These are phyloP conservation scores for Xylaria sp. DNA, from an alignment of 2,329 filamentous ascomycete genomes.

Conservation along the genomic window DNA sequence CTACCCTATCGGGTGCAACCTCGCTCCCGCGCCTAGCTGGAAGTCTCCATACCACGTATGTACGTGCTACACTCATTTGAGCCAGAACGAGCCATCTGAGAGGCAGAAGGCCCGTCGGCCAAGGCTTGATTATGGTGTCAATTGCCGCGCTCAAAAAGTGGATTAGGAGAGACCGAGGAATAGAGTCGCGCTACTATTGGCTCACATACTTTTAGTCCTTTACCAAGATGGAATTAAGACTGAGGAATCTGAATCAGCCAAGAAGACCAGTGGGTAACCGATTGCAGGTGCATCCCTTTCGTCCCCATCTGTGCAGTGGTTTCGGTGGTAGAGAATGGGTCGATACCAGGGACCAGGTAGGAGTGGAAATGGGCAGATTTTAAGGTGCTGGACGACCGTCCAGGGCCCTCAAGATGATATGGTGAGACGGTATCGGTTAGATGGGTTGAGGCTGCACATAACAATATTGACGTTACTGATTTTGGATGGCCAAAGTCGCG, in stretches of 20 bases:
- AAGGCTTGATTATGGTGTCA: neutral
- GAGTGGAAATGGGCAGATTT: slow-evolving; percentile 6
- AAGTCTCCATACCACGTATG: neutral
- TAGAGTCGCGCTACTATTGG: neutral
- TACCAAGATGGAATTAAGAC: neutral
- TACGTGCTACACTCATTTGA: too few relatives aligned
- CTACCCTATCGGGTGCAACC: neutral
- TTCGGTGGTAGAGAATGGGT: neutral
- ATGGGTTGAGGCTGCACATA: neutral
- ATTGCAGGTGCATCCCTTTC: neutral
- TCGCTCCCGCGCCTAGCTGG: neutral
- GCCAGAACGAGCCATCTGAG: too few relatives aligned
- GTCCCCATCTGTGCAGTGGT: neutral
- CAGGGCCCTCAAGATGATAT: slow-evolving; percentile 2
- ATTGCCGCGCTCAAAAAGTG: neutral
- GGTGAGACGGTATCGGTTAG: slow-evolving; percentile 10
- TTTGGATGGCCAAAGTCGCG: neutral
- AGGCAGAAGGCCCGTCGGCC: neutral
- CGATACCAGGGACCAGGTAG: neutral
- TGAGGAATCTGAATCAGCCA: slow-evolving; percentile 16
- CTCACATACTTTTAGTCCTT: neutral
- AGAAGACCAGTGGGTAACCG: slow-evolving; percentile 10
- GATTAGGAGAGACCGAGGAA: neutral
- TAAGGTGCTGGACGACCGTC: neutral
- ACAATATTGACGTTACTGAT: neutral